Evolutionary conservation across 1,284 basidiomycete species (phyloP), one percentile per base, ranked within the genome.

Genomic region (Apiotrichum brassicae): DNA sequence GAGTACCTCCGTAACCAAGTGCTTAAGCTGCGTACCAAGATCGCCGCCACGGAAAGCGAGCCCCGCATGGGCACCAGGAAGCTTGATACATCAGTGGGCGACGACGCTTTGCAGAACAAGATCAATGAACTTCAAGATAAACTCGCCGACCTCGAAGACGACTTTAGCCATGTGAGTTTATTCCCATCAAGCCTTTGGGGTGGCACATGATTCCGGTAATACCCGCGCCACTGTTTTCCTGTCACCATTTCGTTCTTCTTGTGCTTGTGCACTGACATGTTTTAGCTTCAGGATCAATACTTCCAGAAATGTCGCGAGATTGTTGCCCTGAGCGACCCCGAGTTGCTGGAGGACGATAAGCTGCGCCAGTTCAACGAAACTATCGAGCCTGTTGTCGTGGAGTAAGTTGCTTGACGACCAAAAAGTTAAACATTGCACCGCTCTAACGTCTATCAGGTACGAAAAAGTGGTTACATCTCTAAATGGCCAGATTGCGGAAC

Each of bases 331-430:
- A 54, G 52, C 45, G 56, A 58, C 45, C 52, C 56, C 28, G 49
- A 58, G 25, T 28, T 35, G 22, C 44, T 54, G 4, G 56, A 54
- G 56, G 56, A 58, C 38, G 56, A 58, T 46, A 54, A 54, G 50
- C 37, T 58, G 28, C 44, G 56, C 23, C 88, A 86, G 70, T 97
- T 97, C 68, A 88, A 95, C 64, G 87, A 92, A 70, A 94, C 95
- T 50, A 92, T 97, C 19, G 93, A 92, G 32, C 94, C 94, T 7
- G 91, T 98, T 62, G 97, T 98, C 53, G 86, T 94, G 70, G 94
- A 97, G 76, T 67, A 46, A 62, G 60, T 60, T 37, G 18, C 38
- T 39, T 35, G 30, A 46, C 40, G n/a, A 44, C 25, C 32, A 11
- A 34, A 11, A 25, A 20, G 19, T n/a, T n/a, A n/a, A n/a, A 40